Evolutionary conservation across 805 yeast genomes (phyloP), one percentile per base, ranked within the genome.

Genomic region (Blastobotrys robertii): DNA sequence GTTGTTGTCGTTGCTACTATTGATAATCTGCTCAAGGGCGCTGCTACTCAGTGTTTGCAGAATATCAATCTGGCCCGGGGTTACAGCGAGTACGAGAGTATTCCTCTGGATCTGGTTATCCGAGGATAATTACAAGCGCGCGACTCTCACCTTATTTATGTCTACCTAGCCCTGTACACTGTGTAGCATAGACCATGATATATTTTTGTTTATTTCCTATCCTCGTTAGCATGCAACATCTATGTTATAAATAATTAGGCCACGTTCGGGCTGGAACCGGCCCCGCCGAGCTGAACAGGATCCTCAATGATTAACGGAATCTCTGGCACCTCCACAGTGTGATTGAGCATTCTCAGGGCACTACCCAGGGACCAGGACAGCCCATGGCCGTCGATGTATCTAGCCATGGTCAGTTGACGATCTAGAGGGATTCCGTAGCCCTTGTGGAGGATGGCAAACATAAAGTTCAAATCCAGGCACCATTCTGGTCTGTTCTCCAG

Each of bases 341-440:
- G 41, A 9, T 30, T 9, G 13, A 48, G 30, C 34, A 45, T 19
- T 10, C 43, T 37, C 9, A 50, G 31, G 1, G 97, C 84, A 1
- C 97, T 97, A 53, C 98, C 98, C 44, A 90, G 71, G 67, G 97
- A 87, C 98, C 98, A 90, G 32, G 97, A 97, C 39, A 90, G 72
- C 66, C 92, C 97, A 56, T 84, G 84, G 56, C 79, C 77, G 40
- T 78, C 81, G 52, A 92, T 84, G 56, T 76, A 85, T 67, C 85
- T 79, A 8, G 95, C 97, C 2, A 96, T 88, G 60, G 76, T 84
- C 52, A 90, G 74, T 62, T 87, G 95, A 61, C 97, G 77, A 50
- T 73, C 70, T 45, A 84, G 72, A 50, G 97, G 96, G 50, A 90
- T 85, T 52, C 90, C 97, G 64, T 90, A 90, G 37, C 98, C 98